Base-by-base conservation (phyloP, 2,329 filamentous ascomycete genomes). In the Salinomyces thailandicus region DNA sequence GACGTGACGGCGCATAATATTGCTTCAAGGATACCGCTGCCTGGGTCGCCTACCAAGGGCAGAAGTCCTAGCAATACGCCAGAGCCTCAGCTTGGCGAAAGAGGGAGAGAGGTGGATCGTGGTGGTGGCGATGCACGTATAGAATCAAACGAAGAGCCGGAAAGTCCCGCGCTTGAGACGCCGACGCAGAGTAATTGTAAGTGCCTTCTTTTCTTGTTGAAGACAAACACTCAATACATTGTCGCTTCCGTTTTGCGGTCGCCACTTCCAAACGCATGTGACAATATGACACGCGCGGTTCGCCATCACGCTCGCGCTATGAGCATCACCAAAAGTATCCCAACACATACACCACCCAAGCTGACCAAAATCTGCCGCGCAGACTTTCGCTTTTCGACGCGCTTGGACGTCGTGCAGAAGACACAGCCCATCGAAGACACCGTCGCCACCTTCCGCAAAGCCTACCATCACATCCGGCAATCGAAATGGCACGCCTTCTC, bases 321-420 rank as follows among this genome's bases (percentile, higher is more conserved):
- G 24, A 20, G n/a, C 27, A 28, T 11, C 27, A 11, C 7, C 7
- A 5, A 16, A 36, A 31, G 37, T 26, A n/a, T 26, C 2, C 22
- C 22, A 4, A 26, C 22, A 26, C 22, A 26, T n/a, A n/a, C n/a
- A n/a, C n/a, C n/a, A n/a, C 22, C 22, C 22, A 41, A 24, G 34
- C 45, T 46, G 37, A 46, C 39, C 15, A 40, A 6, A 33, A n/a
- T 13, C 19, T 28, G 31, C 11, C 18, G 9, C 36, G 43, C 59
- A 91, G 85, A 89, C 62, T 84, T 94, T 52, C 83, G 86, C 46
- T 87, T 95, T 61, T 82, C 84, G 35, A 72, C 93, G 43, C 78
- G 83, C 51, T 83, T 86, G 43, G 86, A 94, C 65, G 82, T 93
- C 18, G 83, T 89, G 53, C 86, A 94, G 54, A 77, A 82, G 38